Base-by-base conservation (phyloP, 305 asterid species). In the Ajuga reptans region DNA sequence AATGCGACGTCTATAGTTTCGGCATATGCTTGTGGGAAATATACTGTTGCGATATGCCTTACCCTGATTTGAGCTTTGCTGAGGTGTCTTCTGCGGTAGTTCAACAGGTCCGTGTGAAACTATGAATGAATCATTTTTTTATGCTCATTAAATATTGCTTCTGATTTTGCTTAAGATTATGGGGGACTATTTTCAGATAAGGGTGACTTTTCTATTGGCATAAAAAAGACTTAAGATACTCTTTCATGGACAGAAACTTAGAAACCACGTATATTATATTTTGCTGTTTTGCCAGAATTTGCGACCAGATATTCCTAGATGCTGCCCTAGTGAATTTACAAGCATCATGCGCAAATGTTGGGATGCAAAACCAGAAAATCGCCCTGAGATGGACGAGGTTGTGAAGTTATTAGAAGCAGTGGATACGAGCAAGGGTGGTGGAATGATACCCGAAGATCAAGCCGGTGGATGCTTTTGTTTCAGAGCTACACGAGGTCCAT, bases 1-100 rank as follows among this genome's bases (percentile, higher is more conserved):
- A 82, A 65, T 79, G 86, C 42, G 84, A 82, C 3, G 82, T 79
- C 15, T 79, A 82, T 69, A 79, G 84, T 50, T 82, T 71, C 6
- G 80, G 86, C 12, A 77, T 82, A 71, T 82, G 84, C 57, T 73
- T 77, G 73, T 82, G 86, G 86, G 84, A 82, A 74, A 79, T 82
- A 58, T 79, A 82, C 68, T 82, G 82, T 60, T 82, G 81, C 6
- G 73, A 66, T 54, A 72, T 74, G 75, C 86, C 86, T 45, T 82
- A 82, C 57, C 34, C 64, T 10, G 67, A 82, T 69, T 46, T 79
- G 68, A 82, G 84, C 72, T 82, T 82, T 16, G 86, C 84, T 3
- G 84, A 82, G 31, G 84, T 82, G 2, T 82, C 84, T 21, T 65
- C 77, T 42, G 82, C 81, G 39, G 81, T 82, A 1, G 86, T 82